Evolutionary conservation across 495 filamentous ascomycete genomes (phyloP), one percentile per base, ranked within the genome.

Genomic region (Aspergillus campestris): DNA sequence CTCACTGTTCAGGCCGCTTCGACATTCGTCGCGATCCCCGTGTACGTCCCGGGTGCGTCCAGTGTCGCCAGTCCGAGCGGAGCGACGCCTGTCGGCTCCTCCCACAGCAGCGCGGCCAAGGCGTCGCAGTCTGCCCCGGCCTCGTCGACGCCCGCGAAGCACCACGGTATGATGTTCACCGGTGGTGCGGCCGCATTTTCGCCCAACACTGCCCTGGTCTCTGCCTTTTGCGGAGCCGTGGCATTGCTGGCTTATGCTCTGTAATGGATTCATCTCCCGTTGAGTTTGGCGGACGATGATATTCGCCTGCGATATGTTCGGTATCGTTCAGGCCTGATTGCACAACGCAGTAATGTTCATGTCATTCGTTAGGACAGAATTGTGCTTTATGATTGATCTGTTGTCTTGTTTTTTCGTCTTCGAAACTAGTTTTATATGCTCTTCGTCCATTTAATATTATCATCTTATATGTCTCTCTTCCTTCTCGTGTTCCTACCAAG

Each of bases 201-300:
- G 9, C 48, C 48, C 7, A 27, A 35, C 11, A 52, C 58, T 5
- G 62, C 60, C 7, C 29, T 66, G 31, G 42, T 58, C 29, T 61
- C 64, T 1, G 57, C 48, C 13, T 47, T 54, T 10, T 56, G 55
- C 12, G 64, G 56, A 12, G 53, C 66, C 1, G 41, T 61, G 12
- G 64, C 55, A 50, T 52, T 66, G 8, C 53, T 67, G 38, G 62
- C 64, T 12, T 61, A 60, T 37, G 40, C 62, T 29, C 40, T 67
- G 49, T 67, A 66, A 47, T 49, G 15, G 3, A 13, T 7, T 14
- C n/a, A 5, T 11, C 10, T n/a, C n/a, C 28, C 3, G 12, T 12
- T 38, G 18, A 24, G 2, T 24, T 24, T 24, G 18, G n/a, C n/a
- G n/a, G 18, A 4, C 4, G 18, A 24, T 1, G 18, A 24, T 24